phyloP scores from a whole-genome alignment of 495 filamentous ascomycete genomes.

The Filosporella fistucella region DNA sequence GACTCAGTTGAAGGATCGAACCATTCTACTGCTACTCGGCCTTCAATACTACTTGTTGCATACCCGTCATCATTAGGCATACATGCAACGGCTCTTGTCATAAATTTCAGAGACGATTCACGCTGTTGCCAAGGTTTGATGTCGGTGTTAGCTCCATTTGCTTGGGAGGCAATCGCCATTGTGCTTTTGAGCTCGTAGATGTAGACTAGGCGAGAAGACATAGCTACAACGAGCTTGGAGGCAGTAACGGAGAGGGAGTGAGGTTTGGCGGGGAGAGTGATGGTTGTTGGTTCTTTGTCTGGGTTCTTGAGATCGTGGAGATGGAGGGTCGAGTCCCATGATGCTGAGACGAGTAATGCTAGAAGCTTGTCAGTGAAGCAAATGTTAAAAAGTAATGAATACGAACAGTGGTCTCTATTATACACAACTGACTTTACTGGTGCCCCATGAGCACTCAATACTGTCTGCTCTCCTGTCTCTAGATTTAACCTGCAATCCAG shows the following conservation, averaged over 20 bases:
- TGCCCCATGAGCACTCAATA: slow-evolving; percentile 71
- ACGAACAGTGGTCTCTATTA: slow-evolving; percentile 63
- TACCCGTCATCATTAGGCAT: slow-evolving; percentile 96
- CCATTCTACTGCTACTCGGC: slow-evolving; percentile 93
- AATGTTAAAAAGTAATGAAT: background rate
- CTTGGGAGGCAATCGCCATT: slow-evolving; percentile 44
- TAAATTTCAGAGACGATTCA: slow-evolving; percentile 91
- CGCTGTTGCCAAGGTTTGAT: slow-evolving; percentile 83
- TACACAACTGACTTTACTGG: slow-evolving; percentile 82
- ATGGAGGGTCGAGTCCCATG: slow-evolving; percentile 90
- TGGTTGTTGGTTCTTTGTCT: slow-evolving; percentile 42
- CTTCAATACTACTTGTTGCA: slow-evolving; percentile 84
- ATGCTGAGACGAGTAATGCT: slow-evolving; percentile 75
- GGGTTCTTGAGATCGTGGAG: slow-evolving; percentile 58
- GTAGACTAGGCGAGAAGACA: slow-evolving; percentile 85
- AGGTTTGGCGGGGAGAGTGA: slow-evolving; percentile 75
- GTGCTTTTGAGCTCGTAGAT: slow-evolving; percentile 86
- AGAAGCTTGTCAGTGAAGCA: background rate
- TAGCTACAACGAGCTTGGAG: slow-evolving; percentile 86
- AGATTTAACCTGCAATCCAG: slow-evolving; percentile 59
- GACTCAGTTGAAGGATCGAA: slow-evolving; percentile 83
- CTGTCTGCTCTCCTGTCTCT: slow-evolving; percentile 61
- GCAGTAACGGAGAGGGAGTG: slow-evolving; percentile 79
- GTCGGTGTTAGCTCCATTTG: slow-evolving; percentile 35
- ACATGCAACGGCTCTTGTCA: slow-evolving; percentile 88